Evolutionary conservation across 1,284 basidiomycete species (phyloP).

Genomic region (Ustilago hordei): DNA sequence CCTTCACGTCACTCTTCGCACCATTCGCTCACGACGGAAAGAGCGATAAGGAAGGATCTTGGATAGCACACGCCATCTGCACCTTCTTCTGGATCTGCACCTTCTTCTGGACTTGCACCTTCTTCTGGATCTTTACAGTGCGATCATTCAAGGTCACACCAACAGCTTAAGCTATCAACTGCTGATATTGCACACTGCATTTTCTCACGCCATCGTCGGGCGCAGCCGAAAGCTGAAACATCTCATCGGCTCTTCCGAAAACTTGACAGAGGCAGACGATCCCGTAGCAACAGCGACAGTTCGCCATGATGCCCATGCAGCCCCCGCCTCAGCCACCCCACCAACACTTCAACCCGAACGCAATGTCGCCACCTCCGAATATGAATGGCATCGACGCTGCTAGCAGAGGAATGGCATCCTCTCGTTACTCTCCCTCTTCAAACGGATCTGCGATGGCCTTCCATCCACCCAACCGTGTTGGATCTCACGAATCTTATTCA

Average conservation of each 20-base stretch:
- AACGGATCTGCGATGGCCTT: constrained; percentile 23
- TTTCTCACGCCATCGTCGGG: neutral
- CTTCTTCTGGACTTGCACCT: too few species aligned
- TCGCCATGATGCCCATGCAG: constrained; percentile 52
- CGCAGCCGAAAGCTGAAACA: neutral
- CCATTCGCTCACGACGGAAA: neutral
- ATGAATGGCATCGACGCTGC: constrained; percentile 13
- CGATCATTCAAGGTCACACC: too few species aligned
- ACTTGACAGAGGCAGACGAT: neutral
- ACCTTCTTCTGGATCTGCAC: too few species aligned
- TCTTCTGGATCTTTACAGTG: too few species aligned
- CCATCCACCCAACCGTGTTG: constrained; percentile 30
- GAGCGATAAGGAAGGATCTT: neutral
- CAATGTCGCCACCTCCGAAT: constrained; percentile 22
- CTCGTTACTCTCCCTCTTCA: constrained; percentile 14
- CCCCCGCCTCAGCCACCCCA: constrained; percentile 47
- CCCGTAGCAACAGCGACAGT: neutral
- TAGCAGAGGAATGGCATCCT: neutral
- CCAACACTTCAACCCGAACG: constrained; percentile 38
- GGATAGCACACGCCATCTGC: too few species aligned
- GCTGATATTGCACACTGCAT: neutral
- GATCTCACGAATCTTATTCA: constrained; percentile 15
- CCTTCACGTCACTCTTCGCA: neutral
- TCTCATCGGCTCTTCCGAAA: neutral
- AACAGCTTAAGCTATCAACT: too few species aligned